Evolutionary conservation across 2,329 filamentous ascomycete species (phyloP).

Genomic region (Verticillium albo-atrum): DNA sequence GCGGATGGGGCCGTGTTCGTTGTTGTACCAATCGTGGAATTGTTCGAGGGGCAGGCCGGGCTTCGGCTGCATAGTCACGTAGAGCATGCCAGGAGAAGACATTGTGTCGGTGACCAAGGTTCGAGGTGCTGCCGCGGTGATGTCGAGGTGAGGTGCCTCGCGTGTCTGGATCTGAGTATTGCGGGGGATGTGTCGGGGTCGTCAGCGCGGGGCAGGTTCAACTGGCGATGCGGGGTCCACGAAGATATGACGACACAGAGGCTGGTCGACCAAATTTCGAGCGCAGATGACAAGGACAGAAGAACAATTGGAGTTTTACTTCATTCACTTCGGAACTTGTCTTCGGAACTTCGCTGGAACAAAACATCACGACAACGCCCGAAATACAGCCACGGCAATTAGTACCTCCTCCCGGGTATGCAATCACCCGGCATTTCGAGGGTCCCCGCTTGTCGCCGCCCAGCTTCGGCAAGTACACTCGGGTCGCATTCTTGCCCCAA

Average conservation of each 20-base stretch:
- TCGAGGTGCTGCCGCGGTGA: neutral
- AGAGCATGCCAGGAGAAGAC: constrained; percentile 64
- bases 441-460: neutral
- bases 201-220: neutral
- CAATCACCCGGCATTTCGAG: neutral
- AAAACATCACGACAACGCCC: neutral
- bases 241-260: neutral
- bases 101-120: constrained; percentile 15
- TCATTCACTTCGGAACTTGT: too few relatives aligned
- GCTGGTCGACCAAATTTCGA: neutral
- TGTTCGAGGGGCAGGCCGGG: constrained; percentile 59
- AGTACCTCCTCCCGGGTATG: neutral
- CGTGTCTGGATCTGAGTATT: neutral
- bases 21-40: constrained; percentile 94
- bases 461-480: neutral
- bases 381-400: neutral
- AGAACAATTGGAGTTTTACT: neutral
- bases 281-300: neutral
- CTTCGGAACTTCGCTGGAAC: neutral
- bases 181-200: neutral
- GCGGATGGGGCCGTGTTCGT: constrained; percentile 81
- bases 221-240: neutral
- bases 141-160: neutral
- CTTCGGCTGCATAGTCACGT: constrained; percentile 81
- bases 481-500: neutral